Evolutionary conservation across 768 basidiomycete genomes (phyloP), one percentile per base, ranked within the genome.

Genomic region (Sutorius australiensis): DNA sequence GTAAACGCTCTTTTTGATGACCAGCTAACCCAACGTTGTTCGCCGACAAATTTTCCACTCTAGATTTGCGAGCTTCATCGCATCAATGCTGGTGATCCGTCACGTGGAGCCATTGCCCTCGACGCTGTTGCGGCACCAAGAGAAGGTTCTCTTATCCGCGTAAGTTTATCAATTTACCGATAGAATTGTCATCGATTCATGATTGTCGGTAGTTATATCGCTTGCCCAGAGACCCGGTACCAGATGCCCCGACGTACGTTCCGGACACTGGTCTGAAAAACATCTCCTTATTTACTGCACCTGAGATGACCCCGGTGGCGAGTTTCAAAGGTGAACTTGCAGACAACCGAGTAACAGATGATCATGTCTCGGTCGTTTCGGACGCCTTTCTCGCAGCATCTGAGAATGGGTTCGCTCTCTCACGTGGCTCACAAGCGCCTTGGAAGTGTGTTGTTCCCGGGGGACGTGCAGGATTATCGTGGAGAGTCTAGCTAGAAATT

Each of bases 51-150:
- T 10, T 14, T 34, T 30, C 4, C 31, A 2, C 6, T 19, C 21
- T 40, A 83, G 80, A 56, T 79, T 3, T 60, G 63, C 19, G 76
- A 77, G 42, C 72, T 85, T 36, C 80, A 79, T 60, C 76, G 70
- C 50, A 83, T 91, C 53, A 81, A 75, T 21, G 83, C 87, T 0
- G 89, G 89, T 3, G 87, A 86, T 61, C 87, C 86, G 2, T 81
- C 82, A 14, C 77, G 84, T 6, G 89, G 89, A 3, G 76, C 77
- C 4, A 75, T 90, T 13, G 80, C 88, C 1, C 70, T 91, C 1
- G 80, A 81, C 19, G 71, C 79, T 1, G 70, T 75, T 19, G 71
- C 69, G 13, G 79, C 83, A 3, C 86, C 85, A 2, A 59, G 58
- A 3, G 61, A 69, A 13, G 84, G 81, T n/a, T 69, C 77, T 7